phyloP scores from a whole-genome alignment of 2,329 filamentous ascomycete genomes.

The Colletotrichum filicis region DNA sequence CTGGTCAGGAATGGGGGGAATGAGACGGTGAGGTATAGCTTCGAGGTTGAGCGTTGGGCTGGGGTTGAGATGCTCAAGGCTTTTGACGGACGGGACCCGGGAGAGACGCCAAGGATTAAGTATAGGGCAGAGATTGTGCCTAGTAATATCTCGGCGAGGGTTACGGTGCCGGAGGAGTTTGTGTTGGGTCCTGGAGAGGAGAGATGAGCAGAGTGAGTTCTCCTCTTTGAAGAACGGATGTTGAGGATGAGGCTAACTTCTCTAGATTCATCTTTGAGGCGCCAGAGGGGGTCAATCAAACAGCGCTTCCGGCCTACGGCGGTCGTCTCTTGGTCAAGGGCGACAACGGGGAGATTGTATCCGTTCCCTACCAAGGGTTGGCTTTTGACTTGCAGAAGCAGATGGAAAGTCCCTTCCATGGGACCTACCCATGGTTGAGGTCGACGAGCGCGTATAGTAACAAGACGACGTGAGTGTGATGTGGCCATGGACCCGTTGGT shows the following conservation, averaged over 20 bases:
- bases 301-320: slow-evolving; percentile 45
- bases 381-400: slow-evolving; percentile 29
- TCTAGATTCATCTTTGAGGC: slow-evolving; percentile 38
- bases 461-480: slow-evolving; percentile 26
- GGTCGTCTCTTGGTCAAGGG: slow-evolving; percentile 46
- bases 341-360: slow-evolving; percentile 45
- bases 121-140: slow-evolving; percentile 36
- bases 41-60: slow-evolving; percentile 29
- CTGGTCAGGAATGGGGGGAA: slow-evolving; percentile 10
- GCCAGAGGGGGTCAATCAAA: slow-evolving; percentile 42
- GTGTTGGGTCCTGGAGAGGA: slow-evolving; percentile 18
- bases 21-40: slow-evolving; percentile 11
- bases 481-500: accelerated
- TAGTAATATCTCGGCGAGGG: slow-evolving; percentile 27
- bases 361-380: slow-evolving; percentile 41
- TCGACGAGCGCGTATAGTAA: slow-evolving; percentile 12
- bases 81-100: slow-evolving; percentile 7
- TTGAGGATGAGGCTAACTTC: not conserved
- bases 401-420: slow-evolving; percentile 29
- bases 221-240: accelerated
- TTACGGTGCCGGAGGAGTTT: slow-evolving; percentile 34
- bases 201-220: slow-evolving; percentile 20
- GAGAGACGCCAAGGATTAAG: slow-evolving; percentile 33
- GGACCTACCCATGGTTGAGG: slow-evolving; percentile 28
- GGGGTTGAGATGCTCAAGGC: slow-evolving; percentile 39